Conservation (phyloP, 345 rosid genomes). For the Gossypium ekmanianum region DNA sequence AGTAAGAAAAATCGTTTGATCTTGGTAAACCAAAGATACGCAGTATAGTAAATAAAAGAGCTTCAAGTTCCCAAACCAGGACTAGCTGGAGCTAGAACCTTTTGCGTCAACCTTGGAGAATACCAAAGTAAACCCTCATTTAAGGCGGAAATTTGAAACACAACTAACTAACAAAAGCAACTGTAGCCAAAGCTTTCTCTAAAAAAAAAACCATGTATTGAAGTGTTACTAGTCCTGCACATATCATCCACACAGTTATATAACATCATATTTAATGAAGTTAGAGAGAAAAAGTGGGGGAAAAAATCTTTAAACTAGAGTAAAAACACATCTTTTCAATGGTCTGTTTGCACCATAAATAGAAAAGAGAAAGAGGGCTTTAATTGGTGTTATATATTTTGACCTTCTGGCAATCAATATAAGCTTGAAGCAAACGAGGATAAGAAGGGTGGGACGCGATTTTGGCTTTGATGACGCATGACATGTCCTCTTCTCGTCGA, state of each 20-base stretch:
- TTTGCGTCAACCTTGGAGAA: not conserved
- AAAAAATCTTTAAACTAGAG: not conserved
- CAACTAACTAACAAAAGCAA: not conserved
- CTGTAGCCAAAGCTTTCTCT: not conserved
- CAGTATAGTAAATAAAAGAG: conserved; percentile 11
- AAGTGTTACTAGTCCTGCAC: conserved; percentile 1
- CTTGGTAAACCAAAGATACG: conserved; percentile 16
- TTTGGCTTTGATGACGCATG: conserved; percentile 57
- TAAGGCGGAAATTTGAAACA: conserved; percentile 20
- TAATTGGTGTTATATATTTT: not conserved
- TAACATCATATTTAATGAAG: conserved; percentile 1
- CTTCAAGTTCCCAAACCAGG: conserved; percentile 19
- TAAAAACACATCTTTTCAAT: not conserved
- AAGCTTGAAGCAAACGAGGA: conserved; percentile 82
- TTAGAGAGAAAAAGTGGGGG: not conserved
- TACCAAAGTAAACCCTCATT: conserved; percentile 12
- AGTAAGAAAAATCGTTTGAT: conserved; percentile 11
- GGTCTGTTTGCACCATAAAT: conserved; percentile 11
- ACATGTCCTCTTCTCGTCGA: conserved; percentile 40
- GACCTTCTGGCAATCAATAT: conserved; percentile 96
- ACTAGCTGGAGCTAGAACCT: not conserved
- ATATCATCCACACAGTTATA: not conserved
- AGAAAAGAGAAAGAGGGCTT: not conserved
- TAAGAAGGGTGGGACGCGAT: conserved; percentile 81
- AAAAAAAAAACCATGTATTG: not conserved